Evolutionary conservation across 805 yeast genomes (phyloP).

Genomic region (Sungouiozyma intestinalis): DNA sequence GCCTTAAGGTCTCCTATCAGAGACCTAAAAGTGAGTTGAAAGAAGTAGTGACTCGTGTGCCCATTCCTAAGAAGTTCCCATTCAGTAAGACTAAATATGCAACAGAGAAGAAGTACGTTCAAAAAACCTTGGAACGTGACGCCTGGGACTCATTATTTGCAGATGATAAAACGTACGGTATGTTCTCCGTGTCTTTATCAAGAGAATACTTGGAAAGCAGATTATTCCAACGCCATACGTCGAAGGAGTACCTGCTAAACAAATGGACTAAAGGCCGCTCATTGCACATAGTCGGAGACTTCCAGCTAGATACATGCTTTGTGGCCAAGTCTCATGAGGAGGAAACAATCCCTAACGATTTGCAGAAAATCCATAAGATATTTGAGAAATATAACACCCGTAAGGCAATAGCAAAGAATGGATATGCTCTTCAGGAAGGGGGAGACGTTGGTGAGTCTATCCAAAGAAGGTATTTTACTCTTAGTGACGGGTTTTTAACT

Average conservation of each 20-base stretch:
- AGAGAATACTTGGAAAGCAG: constrained; percentile 8
- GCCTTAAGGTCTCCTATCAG: constrained; percentile 56
- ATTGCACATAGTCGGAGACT: constrained; percentile 49
- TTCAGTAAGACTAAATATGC: constrained; percentile 30
- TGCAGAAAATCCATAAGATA: constrained; percentile 40
- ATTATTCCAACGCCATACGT: constrained; percentile 7
- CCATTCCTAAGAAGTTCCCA: constrained; percentile 29
- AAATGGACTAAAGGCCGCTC: constrained; percentile 57
- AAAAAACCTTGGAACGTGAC: constrained; percentile 41
- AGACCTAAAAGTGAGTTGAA: constrained; percentile 35
- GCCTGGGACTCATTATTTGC: constrained; percentile 58
- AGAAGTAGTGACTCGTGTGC: constrained; percentile 51
- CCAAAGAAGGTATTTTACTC: constrained; percentile 60
- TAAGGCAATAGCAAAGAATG: constrained; percentile 37
- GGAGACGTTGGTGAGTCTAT: constrained; percentile 56
- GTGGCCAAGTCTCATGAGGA: constrained; percentile 51
- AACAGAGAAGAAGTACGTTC: constrained; percentile 36
- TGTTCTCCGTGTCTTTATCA: constrained; percentile 47
- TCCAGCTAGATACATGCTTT: constrained; percentile 58
- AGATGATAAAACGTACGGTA: constrained; percentile 77
- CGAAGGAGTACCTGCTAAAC: constrained; percentile 32
- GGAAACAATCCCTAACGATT: constrained; percentile 61
- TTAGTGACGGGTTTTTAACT: constrained; percentile 57
- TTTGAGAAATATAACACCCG: constrained; percentile 31
- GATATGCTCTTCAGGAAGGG: constrained; percentile 77